A percentile compares a stretch with the other conserved stretches of the same genome.
phyloP scores from a whole-genome alignment of 139 green algal species.

The Closterium sp. region DNA sequence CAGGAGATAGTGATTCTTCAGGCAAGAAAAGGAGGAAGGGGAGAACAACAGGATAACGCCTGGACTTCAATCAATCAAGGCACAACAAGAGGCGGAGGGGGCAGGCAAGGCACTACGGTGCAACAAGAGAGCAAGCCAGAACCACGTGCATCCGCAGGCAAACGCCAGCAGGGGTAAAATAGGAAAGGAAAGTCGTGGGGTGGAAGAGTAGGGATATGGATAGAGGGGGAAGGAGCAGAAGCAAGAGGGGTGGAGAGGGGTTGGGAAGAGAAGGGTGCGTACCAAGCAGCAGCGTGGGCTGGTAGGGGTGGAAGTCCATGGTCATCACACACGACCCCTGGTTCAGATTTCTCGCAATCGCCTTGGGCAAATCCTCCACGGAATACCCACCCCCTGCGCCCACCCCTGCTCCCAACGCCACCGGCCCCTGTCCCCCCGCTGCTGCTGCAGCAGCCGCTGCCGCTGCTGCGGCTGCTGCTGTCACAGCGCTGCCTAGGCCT shows the following conservation, averaged over 20 bases:
- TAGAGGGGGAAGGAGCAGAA: no score
- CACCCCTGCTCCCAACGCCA: background rate
- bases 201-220: no score
- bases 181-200: no score
- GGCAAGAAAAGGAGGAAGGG: background rate
- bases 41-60: no score
- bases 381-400: background rate
- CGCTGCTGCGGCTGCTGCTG: background rate
- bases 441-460: background rate
- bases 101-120: no score
- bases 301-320: constrained; percentile 53
- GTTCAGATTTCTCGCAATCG: constrained; percentile 24
- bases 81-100: background rate
- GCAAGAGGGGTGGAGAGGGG: no score
- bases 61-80: no score
- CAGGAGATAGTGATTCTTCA: background rate
- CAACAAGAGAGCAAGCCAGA: background rate
- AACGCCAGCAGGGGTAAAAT: no score
- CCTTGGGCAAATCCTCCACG: constrained; percentile 47
- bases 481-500: background rate
- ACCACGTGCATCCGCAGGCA: background rate
- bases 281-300: constrained; percentile 52
- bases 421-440: background rate
- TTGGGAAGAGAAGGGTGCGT: background rate
- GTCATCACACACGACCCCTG: constrained; percentile 43